Evolutionary conservation across 306 rosid species (phyloP).

Genomic region (Medicago arabica): DNA sequence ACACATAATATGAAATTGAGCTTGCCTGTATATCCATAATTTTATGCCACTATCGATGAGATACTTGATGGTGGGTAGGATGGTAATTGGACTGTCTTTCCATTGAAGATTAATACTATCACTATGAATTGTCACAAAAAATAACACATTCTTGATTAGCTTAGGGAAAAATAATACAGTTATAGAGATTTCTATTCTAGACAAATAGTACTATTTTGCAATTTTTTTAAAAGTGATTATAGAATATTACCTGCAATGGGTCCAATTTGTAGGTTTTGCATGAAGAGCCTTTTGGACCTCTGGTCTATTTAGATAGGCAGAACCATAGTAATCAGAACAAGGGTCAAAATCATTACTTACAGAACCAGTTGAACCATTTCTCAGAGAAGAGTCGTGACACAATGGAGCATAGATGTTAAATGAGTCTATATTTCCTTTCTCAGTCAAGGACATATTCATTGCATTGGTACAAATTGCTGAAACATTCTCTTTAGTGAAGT

Average conservation of each 20-base stretch:
- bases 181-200: neutral
- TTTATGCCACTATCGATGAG: slow-evolving; percentile 25
- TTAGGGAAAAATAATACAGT: neutral
- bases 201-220: neutral
- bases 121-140: slow-evolving; percentile 34
- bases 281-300: slow-evolving; percentile 64
- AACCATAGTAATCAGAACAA: slow-evolving; percentile 48
- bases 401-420: slow-evolving; percentile 62
- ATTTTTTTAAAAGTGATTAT: neutral
- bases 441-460: neutral
- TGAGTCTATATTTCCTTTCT: slow-evolving; percentile 42
- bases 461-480: slow-evolving; percentile 39
- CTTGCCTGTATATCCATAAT: slow-evolving; percentile 53
- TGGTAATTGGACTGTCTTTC: slow-evolving; percentile 42
- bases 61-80: slow-evolving; percentile 43
- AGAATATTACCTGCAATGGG: slow-evolving; percentile 50
- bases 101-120: neutral
- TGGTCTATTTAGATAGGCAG: slow-evolving; percentile 52
- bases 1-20: neutral
- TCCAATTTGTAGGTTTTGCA: slow-evolving; percentile 57
- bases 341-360: slow-evolving; percentile 60
- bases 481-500: slow-evolving; percentile 22
- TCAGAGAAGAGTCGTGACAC: slow-evolving; percentile 45
- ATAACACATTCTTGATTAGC: neutral
- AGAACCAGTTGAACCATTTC: slow-evolving; percentile 37